Evolutionary conservation across 179 eudicot genomes (phyloP).

Genomic region (Pouteria campechiana): DNA sequence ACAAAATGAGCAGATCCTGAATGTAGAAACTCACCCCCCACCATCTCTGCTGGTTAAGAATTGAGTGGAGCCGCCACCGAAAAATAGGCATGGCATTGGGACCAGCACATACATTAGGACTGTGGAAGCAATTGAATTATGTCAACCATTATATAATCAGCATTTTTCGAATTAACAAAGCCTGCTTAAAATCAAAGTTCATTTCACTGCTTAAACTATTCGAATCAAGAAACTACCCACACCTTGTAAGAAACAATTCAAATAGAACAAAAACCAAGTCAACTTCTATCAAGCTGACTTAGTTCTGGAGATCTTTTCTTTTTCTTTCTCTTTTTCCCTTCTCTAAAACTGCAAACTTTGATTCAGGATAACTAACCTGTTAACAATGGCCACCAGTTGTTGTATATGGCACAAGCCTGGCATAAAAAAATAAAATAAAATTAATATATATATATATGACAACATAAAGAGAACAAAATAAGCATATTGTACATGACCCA

Average conservation of each 20-base stretch:
- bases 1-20: no score
- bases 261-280: no score
- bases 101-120: constrained; percentile 98
- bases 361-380: constrained; percentile 41
- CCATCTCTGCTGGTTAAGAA: constrained; percentile 89
- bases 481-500: neutral
- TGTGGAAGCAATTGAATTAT: constrained; percentile 20
- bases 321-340: no score
- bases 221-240: no score
- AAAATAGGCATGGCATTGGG: constrained; percentile 97
- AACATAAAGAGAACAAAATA: neutral
- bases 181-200: no score
- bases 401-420: constrained; percentile 93
- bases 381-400: constrained; percentile 99
- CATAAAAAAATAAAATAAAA: constrained; percentile 4
- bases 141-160: neutral
- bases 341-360: neutral
- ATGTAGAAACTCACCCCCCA: constrained; percentile 94
- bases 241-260: no score
- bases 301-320: no score
- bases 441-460: neutral
- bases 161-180: neutral
- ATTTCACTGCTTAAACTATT: no score
- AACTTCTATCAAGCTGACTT: no score
- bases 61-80: constrained; percentile 96